Conservation (phyloP, 225 moss, liverwort and hornwort species). For the Pseudisothecium myosuroides region DNA sequence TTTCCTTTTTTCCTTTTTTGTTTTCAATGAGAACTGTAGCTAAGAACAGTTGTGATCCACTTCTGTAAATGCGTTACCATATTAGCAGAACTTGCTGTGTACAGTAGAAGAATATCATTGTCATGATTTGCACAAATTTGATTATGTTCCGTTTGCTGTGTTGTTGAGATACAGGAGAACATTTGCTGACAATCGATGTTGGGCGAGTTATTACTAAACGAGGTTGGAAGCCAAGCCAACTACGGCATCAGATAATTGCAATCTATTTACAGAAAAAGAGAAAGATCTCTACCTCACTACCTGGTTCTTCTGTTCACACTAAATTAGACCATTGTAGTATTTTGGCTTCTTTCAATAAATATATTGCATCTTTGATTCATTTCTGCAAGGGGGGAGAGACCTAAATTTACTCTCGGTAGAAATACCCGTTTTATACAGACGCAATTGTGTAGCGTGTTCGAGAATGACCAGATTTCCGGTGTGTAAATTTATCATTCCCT, state of each 20-base stretch:
- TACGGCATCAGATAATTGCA: neutral
- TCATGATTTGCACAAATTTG: neutral
- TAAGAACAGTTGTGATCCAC: neutral
- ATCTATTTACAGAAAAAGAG: neutral
- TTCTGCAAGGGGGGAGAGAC: neutral
- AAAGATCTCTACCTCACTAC: neutral
- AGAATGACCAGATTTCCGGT: neutral
- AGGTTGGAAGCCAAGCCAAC: slow-evolving; percentile 15
- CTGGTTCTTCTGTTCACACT: neutral
- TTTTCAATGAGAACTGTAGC: neutral
- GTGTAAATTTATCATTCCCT: neutral
- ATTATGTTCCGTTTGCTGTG: neutral
- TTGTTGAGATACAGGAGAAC: neutral
- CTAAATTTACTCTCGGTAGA: neutral
- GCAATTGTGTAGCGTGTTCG: neutral
- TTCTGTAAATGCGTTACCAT: neutral
- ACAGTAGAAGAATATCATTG: neutral
- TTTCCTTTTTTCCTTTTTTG: neutral
- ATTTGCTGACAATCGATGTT: neutral
- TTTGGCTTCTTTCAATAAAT: neutral
- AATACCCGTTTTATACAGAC: neutral
- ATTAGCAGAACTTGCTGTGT: neutral
- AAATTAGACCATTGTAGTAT: neutral
- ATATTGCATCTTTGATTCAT: neutral
- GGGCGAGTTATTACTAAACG: neutral